phyloP scores from a whole-genome alignment of 225 moss, liverwort and hornwort genomes.

The Marchantia paleacea region DNA sequence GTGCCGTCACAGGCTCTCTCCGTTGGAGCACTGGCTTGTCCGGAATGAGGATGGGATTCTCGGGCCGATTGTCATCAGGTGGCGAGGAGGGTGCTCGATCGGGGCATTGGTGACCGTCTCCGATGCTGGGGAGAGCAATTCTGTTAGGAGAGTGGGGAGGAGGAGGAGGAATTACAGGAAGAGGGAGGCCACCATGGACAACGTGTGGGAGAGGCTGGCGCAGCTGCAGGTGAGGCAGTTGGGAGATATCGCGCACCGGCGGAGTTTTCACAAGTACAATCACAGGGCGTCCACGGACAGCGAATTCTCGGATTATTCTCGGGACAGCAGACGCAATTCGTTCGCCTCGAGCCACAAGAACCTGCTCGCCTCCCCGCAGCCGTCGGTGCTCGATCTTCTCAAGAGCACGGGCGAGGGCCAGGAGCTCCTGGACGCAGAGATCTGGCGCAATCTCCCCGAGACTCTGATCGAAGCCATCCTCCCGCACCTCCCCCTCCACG shows the following conservation, averaged over 20 bases:
- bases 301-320: constrained; percentile 23
- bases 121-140: not conserved
- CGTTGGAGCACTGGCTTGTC: no score
- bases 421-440: constrained; percentile 39
- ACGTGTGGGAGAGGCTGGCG: constrained; percentile 49
- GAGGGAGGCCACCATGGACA: constrained; percentile 27
- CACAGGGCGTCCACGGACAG: constrained; percentile 39
- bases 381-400: constrained; percentile 26
- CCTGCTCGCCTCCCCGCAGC: constrained; percentile 25
- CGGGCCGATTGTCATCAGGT: not conserved
- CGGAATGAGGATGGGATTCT: not conserved
- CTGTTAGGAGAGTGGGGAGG: no score
- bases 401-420: constrained; percentile 1
- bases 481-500: constrained; percentile 58
- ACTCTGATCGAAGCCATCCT: constrained; percentile 59
- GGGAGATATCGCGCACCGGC: constrained; percentile 34
- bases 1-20: not conserved
- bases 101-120: not conserved
- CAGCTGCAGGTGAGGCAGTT: constrained; percentile 48
- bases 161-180: not conserved
- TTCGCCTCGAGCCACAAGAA: not conserved
- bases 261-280: constrained; percentile 42
- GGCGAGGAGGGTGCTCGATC: not conserved
- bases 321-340: not conserved
- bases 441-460: constrained; percentile 66